Conservation (phyloP, 2,329 filamentous ascomycete genomes). For the Colletotrichum lindemuthianum region DNA sequence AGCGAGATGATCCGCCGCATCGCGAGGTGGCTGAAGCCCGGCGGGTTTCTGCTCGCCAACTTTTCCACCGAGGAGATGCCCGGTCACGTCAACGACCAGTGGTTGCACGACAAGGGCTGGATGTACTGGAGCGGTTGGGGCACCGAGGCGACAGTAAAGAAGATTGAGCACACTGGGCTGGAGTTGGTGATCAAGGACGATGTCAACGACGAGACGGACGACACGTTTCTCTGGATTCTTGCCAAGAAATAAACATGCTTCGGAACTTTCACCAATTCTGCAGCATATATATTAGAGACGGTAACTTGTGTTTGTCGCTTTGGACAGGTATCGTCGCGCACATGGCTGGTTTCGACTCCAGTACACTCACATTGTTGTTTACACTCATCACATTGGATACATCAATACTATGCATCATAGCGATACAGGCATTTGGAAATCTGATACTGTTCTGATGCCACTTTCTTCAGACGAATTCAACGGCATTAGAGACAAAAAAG, state of each 20-base stretch:
- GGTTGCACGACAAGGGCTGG: slow-evolving; percentile 54
- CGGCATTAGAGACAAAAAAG: too few species aligned
- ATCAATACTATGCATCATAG: too few species aligned
- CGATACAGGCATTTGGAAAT: too few species aligned
- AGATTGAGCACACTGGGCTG: slow-evolving; percentile 45
- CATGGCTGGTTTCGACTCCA: too few species aligned
- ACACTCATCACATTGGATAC: too few species aligned
- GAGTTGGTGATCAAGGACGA: slow-evolving; percentile 46
- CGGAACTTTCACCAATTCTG: background rate
- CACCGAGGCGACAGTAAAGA: slow-evolving; percentile 44
- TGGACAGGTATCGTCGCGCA: too few species aligned
- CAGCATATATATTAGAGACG: too few species aligned
- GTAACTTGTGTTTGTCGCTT: too few species aligned
- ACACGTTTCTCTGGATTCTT: slow-evolving; percentile 53
- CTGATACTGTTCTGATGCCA: too few species aligned
- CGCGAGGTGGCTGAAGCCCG: slow-evolving; percentile 59
- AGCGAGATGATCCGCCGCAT: slow-evolving; percentile 55
- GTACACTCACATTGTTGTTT: too few species aligned
- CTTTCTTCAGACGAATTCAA: too few species aligned
- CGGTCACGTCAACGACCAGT: slow-evolving; percentile 45
- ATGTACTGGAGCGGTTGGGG: slow-evolving; percentile 57
- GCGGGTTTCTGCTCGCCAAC: slow-evolving; percentile 60
- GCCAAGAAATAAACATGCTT: slow-evolving; percentile 41
- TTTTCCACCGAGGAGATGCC: slow-evolving; percentile 48
- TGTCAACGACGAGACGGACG: slow-evolving; percentile 44